Evolutionary conservation across 164 flowering plant genomes (phyloP).

Genomic region (Vitis rotundifolia): DNA sequence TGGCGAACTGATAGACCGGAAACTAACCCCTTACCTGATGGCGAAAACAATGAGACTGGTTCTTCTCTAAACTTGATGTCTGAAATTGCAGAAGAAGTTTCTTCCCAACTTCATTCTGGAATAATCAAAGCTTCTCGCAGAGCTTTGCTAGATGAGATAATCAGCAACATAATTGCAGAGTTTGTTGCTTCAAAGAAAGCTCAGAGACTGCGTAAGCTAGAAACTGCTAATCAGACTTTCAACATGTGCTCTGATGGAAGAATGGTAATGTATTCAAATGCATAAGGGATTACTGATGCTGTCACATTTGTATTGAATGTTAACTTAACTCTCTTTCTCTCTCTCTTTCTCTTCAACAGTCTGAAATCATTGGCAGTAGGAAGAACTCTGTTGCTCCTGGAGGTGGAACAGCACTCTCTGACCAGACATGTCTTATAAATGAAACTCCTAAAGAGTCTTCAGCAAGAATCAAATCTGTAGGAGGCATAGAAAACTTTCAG

Average conservation of each 20-base stretch:
- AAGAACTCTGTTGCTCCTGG: constrained; percentile 16
- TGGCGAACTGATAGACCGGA: constrained; percentile 38
- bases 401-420: constrained; percentile 18
- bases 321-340: too few species aligned
- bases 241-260: constrained; percentile 22
- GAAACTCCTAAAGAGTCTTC: constrained; percentile 14
- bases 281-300: background rate
- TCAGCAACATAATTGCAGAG: constrained; percentile 61
- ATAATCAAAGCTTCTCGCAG: constrained; percentile 84
- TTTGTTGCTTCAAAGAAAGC: constrained; percentile 51
- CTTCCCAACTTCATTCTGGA: constrained; percentile 72
- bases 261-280: constrained; percentile 26
- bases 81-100: constrained; percentile 67
- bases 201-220: constrained; percentile 39
- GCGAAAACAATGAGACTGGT: constrained; percentile 21
- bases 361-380: constrained; percentile 11
- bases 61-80: constrained; percentile 34
- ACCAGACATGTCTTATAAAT: constrained; percentile 6
- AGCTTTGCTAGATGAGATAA: constrained; percentile 78
- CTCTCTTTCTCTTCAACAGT: constrained; percentile 27
- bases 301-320: background rate
- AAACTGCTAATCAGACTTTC: constrained; percentile 27
- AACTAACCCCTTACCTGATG: constrained; percentile 11
- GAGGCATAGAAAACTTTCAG: constrained; percentile 51
- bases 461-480: constrained; percentile 45